Percentiles rank a stretch among this genome's conserved stretches.
Evolutionary conservation across 1,139 yeast species (phyloP).

Genomic region (Saccharomyces pastorianus): DNA sequence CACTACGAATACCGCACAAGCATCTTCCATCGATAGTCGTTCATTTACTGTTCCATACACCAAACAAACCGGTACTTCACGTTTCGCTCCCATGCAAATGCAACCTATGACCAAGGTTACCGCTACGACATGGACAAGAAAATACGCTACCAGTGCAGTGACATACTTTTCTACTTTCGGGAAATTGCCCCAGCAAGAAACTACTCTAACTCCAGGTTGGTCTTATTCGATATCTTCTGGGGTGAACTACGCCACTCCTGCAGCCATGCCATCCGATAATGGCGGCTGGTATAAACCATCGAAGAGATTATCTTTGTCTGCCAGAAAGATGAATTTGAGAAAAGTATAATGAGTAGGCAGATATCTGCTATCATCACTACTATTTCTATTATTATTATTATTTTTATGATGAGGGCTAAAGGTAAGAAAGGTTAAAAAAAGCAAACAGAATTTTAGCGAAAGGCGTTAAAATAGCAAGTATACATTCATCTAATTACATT

Average conservation of each 20-base stretch:
- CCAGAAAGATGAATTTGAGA: slow-evolving; percentile 22
- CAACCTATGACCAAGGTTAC: slow-evolving; percentile 73
- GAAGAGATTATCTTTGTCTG: slow-evolving; percentile 33
- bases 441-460: slow-evolving; percentile 2
- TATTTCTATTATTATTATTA: too few species aligned
- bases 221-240: slow-evolving; percentile 57
- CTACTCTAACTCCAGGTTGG: slow-evolving; percentile 82
- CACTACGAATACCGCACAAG: slow-evolving; percentile 18
- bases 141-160: slow-evolving; percentile 60
- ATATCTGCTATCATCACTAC: background rate
- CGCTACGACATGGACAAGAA: slow-evolving; percentile 53
- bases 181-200: slow-evolving; percentile 40
- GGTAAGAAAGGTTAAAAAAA: slow-evolving; percentile 1
- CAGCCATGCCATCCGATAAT: slow-evolving; percentile 52
- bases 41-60: slow-evolving; percentile 56
- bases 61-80: slow-evolving; percentile 60
- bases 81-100: slow-evolving; percentile 85
- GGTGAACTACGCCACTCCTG: slow-evolving; percentile 59
- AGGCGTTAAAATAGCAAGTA: slow-evolving; percentile 1
- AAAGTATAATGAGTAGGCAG: background rate
- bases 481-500: background rate
- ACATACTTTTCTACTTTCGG: slow-evolving; percentile 43
- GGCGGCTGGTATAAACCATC: slow-evolving; percentile 43
- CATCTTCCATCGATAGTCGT: slow-evolving; percentile 21
- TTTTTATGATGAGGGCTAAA: background rate